A percentile compares a stretch with the other conserved stretches of the same genome.
Conservation (phyloP, 108 stramenopile genomes). For the Aurantiochytrium sp. region DNA sequence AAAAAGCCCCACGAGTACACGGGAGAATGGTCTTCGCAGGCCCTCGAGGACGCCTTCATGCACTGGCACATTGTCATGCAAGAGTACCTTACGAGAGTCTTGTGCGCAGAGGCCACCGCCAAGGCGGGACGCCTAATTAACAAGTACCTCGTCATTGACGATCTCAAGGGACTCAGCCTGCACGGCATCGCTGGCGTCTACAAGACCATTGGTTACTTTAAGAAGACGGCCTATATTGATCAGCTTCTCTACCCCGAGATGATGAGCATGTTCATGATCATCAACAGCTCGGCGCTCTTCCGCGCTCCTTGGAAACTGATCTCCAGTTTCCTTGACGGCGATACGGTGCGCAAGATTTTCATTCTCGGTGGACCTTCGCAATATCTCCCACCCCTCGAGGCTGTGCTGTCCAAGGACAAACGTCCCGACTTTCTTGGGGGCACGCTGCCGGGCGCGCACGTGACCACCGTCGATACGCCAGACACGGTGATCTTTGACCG, state of each 20-base stretch:
- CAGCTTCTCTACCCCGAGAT: constrained; percentile 12
- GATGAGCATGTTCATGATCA: not conserved
- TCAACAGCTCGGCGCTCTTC: not conserved
- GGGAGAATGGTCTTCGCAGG: not conserved
- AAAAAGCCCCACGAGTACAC: not conserved
- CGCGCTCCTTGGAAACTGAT: not conserved
- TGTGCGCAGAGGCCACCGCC: not conserved
- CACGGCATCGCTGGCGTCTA: not conserved
- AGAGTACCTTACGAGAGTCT: not conserved
- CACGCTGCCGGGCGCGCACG: not conserved
- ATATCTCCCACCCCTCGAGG: not conserved
- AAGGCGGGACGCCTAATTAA: not conserved
- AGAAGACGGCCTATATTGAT: not conserved
- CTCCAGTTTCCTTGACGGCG: not conserved
- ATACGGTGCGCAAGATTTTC: not conserved
- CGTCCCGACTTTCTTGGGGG: not conserved
- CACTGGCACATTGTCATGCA: not conserved
- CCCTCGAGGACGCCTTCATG: not conserved
- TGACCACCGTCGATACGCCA: not conserved
- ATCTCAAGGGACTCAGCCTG: not conserved
- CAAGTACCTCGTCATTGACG: constrained; percentile 17
- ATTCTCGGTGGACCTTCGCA: not conserved
- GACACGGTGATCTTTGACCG: not conserved
- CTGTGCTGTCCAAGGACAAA: not conserved
- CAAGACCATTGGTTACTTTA: not conserved